Evolutionary conservation across 805 yeast species (phyloP), one percentile per base, ranked within the genome.

Genomic region (Candida awuae): DNA sequence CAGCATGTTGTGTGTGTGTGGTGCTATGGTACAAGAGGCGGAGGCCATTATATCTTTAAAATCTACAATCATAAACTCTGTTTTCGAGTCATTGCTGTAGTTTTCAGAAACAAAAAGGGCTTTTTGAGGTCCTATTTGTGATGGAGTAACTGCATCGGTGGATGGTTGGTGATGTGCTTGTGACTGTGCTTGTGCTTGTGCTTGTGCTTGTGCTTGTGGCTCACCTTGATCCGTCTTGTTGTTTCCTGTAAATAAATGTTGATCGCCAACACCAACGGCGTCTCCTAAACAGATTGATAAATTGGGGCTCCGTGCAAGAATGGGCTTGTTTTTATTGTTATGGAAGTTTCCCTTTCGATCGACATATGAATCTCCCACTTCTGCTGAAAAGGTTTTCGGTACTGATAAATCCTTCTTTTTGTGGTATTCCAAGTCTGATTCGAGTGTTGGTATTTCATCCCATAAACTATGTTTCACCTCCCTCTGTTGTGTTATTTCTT

Each of bases 21-120:
- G 27, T 8, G 27, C 34, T 8, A 41, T 22, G 3, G 45, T 39
- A 25, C 45, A 48, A 9, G 38, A 16, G 5, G 51, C 44, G 9
- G 47, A 37, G 21, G 37, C 44, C 14, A 34, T 13, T 6, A 53
- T 36, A 21, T 49, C 50, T 8, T 32, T 35, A 8, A 46, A 33
- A 12, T 50, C 46, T 18, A 52, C 50, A 14, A 54, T 40, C 59
- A 55, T 54, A 35, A 41, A 53, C 23, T 42, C 39, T 13, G 43
- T 44, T 1, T 22, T 36, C 10, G 28, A 25, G 3, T 36, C 15
- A 29, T 40, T 37, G 6, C 31, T 27, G 22, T 43, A 46, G 18
- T 45, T 51, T 2, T 33, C 45, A 6, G 23, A 33, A 15, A 8
- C 21, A 21, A 39, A 39, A 4, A 14, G n/a, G 6, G 28, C 7